Base-by-base conservation (phyloP, 768 basidiomycete genomes). In the Auricularia cornea region DNA sequence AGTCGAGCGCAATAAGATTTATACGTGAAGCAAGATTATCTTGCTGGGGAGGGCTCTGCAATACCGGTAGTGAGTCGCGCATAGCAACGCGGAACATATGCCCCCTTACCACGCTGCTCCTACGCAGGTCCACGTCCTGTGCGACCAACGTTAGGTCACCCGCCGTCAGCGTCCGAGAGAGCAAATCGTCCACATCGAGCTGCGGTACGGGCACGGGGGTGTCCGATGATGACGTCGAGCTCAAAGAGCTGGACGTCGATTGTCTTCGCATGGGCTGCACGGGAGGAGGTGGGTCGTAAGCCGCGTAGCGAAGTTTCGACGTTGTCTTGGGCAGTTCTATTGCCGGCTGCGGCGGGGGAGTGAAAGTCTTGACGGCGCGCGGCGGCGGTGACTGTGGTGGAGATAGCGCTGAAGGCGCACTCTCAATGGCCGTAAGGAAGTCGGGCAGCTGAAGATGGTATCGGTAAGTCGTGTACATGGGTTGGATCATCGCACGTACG, bases 1-100 rank as follows among this genome's bases (percentile, higher is more conserved):
- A 84, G 71, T 92, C 89, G 41, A 93, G 81, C 10, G 84, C 77
- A 65, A 92, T 91, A 57, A 92, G 81, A 74, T 92, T 88, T 23
- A 72, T 69, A 20, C 72, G 70, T 28, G 73, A 73, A 11, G 69
- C 68, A 38, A 38, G 35, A 38, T 51, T 44, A 29, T 20, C 59
- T 18, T 63, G 38, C 1, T 59, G 44, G 28, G 20, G n/a, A n/a
- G n/a, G n/a, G n/a, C n/a, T 12, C 72, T 70, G 60, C 74, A 60
- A 44, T 76, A 32, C 73, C 73, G 1, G 75, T 69, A 10, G 72
- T 76, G 32, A 73, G 71, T 72, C 61, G 65, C 68, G 38, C 68
- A 44, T 48, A 74, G 66, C 26, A 68, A 68, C 26, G n/a, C 68
- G 61, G n/a, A 68, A 62, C 16, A 11, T 3, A 30, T 23, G 18